Base-by-base conservation (phyloP, 306 rosid species). In the Hippophae gyantsensis region DNA sequence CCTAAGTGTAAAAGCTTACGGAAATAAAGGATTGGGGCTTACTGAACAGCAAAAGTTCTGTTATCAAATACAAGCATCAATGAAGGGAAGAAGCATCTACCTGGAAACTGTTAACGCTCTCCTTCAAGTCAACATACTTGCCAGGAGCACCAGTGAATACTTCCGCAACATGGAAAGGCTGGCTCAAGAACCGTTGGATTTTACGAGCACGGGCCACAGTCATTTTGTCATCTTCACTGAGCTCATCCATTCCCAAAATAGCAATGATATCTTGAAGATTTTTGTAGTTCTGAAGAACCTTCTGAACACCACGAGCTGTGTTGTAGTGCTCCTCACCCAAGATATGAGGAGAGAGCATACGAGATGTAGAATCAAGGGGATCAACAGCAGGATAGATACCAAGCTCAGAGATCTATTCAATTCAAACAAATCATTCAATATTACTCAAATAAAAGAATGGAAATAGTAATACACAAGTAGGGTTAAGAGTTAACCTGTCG, bases 141-240 rank as follows among this genome's bases (percentile, higher is more conserved):
- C 99, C 99, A 12, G 99, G 93, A 52, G 99, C 99, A 68, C 99
- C 99, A 12, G 99, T 92, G 84, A 92, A 92, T 18, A 92, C 99
- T 74, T 92, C 99, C 11, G 99, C 99, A n/a, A 92, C 99, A 61
- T 92, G 99, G 99, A 92, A 92, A 52, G 99, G 99, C 82, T 92
- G 99, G 62, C 99, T 92, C 66, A 92, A 64, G 88, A 92, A 92
- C 64, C 78, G 62, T 61, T 42, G 56, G 67, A 92, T 92, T 61
- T 92, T 92, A 57, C 99, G 96, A 44, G 99, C 99, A 69, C 99
- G 99, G 6, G 96, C 96, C 45, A 92, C 99, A 10, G 99, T 92
- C 74, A 92, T 66, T 63, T 92, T 92, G 75, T 92, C 99, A 49
- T 92, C 96, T 77, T 92, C 99, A 82, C 99, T 92, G 40, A 92